These are phyloP conservation scores for Olyra latifolia DNA, from an alignment of 176 grass and related monocot species.

Conservation along the genomic window DNA sequence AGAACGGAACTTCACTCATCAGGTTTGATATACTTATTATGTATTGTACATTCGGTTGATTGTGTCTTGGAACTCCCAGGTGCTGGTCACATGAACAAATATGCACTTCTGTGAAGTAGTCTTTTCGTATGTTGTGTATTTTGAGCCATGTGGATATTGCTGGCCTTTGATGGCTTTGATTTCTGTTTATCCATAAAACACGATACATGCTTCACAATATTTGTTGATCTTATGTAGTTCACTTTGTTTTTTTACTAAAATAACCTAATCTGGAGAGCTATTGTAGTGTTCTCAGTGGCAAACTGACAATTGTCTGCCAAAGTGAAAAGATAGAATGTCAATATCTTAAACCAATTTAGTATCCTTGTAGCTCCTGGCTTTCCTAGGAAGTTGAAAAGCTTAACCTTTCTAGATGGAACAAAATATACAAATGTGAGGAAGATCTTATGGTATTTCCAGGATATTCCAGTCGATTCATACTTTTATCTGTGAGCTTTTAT, in stretches of 20 bases:
- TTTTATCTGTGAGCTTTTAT: not conserved
- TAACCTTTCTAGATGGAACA: not conserved
- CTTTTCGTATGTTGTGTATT: slow-evolving; percentile 30
- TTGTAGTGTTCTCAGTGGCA: not conserved
- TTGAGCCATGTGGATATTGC: not conserved
- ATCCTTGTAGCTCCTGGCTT: slow-evolving; percentile 12
- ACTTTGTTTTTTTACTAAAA: not conserved
- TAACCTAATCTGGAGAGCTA: slow-evolving; percentile 1
- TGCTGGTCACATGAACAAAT: slow-evolving; percentile 17
- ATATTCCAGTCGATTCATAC: slow-evolving; percentile 6
- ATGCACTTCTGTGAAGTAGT: not conserved
- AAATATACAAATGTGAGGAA: not conserved
- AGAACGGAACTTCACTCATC: slow-evolving; percentile 90
- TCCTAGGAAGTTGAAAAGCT: slow-evolving; percentile 21
- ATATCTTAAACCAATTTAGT: slow-evolving; percentile 20
- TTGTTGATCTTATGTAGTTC: not conserved
- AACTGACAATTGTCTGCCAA: not conserved
- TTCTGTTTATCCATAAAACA: slow-evolving; percentile 5
- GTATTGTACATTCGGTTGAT: not conserved
- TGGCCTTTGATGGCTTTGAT: slow-evolving; percentile 2
- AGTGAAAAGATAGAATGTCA: slow-evolving; percentile 9
- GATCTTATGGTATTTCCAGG: slow-evolving; percentile 13
- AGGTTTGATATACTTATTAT: slow-evolving; percentile 53
- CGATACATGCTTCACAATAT: not conserved
- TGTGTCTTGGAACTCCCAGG: not conserved